Conservation (phyloP, 257 asterid genomes). For the Plectranthus barbatus region DNA sequence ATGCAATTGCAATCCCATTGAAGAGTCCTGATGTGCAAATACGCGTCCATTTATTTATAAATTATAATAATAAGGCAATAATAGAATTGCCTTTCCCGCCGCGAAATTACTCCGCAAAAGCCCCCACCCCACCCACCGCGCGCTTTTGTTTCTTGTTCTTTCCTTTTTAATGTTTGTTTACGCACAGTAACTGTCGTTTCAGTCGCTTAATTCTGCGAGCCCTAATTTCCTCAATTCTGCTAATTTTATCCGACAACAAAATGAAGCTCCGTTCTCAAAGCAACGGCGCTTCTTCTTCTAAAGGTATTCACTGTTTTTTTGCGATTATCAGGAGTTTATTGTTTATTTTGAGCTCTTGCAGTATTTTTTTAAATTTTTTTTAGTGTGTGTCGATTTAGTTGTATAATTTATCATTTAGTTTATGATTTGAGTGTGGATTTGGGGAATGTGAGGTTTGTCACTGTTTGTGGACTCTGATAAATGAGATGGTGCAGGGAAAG, state of each 20-base stretch:
- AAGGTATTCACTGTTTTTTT: slow-evolving; percentile 9
- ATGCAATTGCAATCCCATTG: too few relatives aligned
- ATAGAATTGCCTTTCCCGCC: slow-evolving; percentile 29
- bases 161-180: background rate
- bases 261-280: slow-evolving; percentile 37
- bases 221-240: slow-evolving; percentile 5
- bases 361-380: background rate
- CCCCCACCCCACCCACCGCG: slow-evolving; percentile 5
- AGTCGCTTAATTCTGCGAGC: background rate
- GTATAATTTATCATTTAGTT: background rate
- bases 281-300: slow-evolving; percentile 25
- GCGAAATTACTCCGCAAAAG: slow-evolving; percentile 16
- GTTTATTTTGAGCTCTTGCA: background rate
- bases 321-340: background rate
- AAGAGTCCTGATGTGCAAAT: too few relatives aligned
- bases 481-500: slow-evolving; percentile 24
- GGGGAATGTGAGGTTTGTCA: background rate
- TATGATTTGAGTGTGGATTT: background rate
- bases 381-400: background rate
- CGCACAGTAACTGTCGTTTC: too few relatives aligned
- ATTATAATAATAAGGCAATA: too few relatives aligned
- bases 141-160: background rate
- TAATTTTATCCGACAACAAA: background rate
- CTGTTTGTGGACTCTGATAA: background rate
- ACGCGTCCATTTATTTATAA: too few relatives aligned